These are phyloP conservation scores for Colletotrichum liaoningense DNA, from an alignment of 2,329 filamentous ascomycete genomes.

Conservation along the genomic window DNA sequence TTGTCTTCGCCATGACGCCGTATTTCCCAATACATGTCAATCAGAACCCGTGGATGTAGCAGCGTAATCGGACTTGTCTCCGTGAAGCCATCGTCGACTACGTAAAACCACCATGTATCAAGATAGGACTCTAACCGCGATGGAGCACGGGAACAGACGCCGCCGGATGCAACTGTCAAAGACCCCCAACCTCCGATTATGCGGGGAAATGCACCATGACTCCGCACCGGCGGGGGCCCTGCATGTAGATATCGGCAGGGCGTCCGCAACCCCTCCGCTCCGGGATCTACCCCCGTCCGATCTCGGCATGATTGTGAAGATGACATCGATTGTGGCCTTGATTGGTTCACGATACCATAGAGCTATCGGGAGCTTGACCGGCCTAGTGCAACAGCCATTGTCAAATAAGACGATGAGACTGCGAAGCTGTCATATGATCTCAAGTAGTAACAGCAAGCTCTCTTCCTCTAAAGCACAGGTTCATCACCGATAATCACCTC, in stretches of 20 bases:
- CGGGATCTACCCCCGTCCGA: constrained; percentile 26
- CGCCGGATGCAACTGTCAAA: background rate
- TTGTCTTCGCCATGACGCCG: background rate
- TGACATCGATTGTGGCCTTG: constrained; percentile 12
- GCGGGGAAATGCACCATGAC: constrained; percentile 7
- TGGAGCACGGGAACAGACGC: background rate
- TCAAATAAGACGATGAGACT: constrained; percentile 17
- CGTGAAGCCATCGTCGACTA: background rate
- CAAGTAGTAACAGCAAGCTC: background rate
- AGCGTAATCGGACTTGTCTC: background rate
- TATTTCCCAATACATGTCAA: background rate
- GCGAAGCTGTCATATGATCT: background rate
- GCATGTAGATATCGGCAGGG: constrained; percentile 21
- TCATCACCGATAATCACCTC: background rate
- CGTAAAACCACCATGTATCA: background rate
- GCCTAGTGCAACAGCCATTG: background rate
- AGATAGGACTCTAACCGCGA: background rate
- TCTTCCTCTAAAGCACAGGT: background rate
- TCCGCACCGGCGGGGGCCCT: background rate
- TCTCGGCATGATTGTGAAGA: constrained; percentile 8
- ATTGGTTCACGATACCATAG: constrained; percentile 8
- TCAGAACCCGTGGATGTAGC: background rate
- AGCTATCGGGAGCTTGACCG: constrained; percentile 23
- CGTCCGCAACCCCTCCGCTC: constrained; percentile 8
- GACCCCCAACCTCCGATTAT: background rate